Percentiles rank a stretch among this genome's conserved stretches.
These are phyloP conservation scores for Trichosanthes cucumerina DNA, from an alignment of 306 rosid species.

Conservation along the genomic window DNA sequence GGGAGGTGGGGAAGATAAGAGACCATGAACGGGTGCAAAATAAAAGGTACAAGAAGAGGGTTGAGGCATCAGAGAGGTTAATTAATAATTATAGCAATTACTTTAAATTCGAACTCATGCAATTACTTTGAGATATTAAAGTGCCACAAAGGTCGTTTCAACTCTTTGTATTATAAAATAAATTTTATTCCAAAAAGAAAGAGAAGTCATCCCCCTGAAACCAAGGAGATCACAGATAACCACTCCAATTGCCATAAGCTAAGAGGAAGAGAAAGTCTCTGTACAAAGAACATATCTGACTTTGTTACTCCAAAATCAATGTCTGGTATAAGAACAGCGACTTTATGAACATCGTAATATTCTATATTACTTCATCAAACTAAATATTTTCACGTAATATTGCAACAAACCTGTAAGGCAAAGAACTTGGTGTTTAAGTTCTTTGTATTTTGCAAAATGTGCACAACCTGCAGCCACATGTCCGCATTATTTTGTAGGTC, in stretches of 20 bases:
- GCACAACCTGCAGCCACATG: slow-evolving; percentile 99
- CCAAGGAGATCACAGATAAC: not conserved
- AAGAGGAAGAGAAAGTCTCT: not conserved
- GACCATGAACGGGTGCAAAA: not conserved
- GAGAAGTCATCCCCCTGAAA: not conserved
- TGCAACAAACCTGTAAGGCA: slow-evolving; percentile 82
- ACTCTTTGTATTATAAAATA: not conserved
- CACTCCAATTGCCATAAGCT: not conserved
- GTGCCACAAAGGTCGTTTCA: not conserved
- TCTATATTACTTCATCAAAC: not conserved
- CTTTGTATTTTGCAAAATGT: slow-evolving; percentile 66
- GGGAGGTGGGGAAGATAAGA: not conserved
- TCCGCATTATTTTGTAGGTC: slow-evolving; percentile 89
- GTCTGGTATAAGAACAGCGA: not conserved
- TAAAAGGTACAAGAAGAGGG: not conserved
- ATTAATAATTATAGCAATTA: not conserved
- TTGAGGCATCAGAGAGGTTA: not conserved
- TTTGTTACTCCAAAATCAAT: slow-evolving; percentile 1
- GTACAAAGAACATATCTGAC: not conserved
- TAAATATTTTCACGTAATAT: not conserved
- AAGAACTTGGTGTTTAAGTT: slow-evolving; percentile 91
- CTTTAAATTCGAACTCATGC: not conserved
- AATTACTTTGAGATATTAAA: not conserved
- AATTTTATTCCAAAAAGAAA: not conserved
- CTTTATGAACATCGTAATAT: not conserved